phyloP scores from a whole-genome alignment of 2,329 filamentous ascomycete genomes.

The Hymenoscyphus scutula region DNA sequence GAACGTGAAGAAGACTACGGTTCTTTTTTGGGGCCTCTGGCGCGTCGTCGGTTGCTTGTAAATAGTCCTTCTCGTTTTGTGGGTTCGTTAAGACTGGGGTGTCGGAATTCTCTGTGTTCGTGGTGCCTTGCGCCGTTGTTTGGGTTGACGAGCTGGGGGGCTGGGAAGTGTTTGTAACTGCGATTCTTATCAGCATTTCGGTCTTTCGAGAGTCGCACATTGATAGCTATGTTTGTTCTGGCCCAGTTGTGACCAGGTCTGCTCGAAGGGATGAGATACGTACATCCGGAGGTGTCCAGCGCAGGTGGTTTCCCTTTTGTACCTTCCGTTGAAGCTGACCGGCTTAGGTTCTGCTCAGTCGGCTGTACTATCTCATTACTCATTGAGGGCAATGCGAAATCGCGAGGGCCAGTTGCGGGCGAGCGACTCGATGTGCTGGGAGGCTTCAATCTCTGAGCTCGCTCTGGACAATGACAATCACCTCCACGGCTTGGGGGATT shows the following conservation, averaged over 20 bases:
- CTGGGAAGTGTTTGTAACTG: constrained; percentile 31
- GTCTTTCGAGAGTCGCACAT: constrained; percentile 1
- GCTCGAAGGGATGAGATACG: constrained; percentile 16
- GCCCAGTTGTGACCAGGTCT: background rate
- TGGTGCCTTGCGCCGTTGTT: constrained; percentile 33
- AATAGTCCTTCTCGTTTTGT: constrained; percentile 31
- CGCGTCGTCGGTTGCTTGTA: constrained; percentile 26
- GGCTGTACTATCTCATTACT: constrained; percentile 38
- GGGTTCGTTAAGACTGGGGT: constrained; percentile 27
- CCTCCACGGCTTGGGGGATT: constrained; percentile 17
- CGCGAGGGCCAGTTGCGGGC: constrained; percentile 8
- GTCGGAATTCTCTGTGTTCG: constrained; percentile 33
- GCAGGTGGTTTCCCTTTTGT: constrained; percentile 35
- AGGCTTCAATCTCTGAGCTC: constrained; percentile 11
- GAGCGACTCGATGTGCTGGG: constrained; percentile 10
- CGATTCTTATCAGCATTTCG: constrained; percentile 25
- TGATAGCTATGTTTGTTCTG: background rate
- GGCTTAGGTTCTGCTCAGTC: constrained; percentile 36
- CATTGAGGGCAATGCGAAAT: constrained; percentile 37
- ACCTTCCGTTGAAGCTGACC: constrained; percentile 33
- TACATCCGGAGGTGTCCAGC: constrained; percentile 35
- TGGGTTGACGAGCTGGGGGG: constrained; percentile 34
- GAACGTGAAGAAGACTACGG: constrained; percentile 54
- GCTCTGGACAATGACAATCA: background rate
- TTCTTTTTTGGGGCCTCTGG: constrained; percentile 41